These are phyloP conservation scores for Brassica carinata DNA, from an alignment of 345 rosid genomes.

Conservation along the genomic window DNA sequence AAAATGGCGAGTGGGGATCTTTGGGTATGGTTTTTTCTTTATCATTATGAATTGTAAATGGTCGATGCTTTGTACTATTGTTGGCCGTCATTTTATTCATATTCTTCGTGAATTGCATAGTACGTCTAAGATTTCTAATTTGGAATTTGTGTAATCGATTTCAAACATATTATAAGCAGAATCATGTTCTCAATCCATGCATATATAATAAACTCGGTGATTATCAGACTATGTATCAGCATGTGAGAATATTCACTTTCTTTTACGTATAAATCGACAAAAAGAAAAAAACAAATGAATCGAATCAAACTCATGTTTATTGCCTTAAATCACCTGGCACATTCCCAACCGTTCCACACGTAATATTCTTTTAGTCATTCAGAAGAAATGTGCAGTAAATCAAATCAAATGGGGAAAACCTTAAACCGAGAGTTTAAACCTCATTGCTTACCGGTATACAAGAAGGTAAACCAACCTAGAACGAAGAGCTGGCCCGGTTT, in stretches of 20 bases:
- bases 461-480: too few species aligned
- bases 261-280: background rate
- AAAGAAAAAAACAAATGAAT: background rate
- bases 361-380: background rate
- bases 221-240: background rate
- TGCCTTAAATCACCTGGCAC: background rate
- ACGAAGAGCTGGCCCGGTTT: too few species aligned
- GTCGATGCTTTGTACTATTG: conserved; percentile 28
- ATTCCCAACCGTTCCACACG: background rate
- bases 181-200: conserved; percentile 16
- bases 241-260: background rate
- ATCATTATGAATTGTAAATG: conserved; percentile 1
- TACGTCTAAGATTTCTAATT: background rate
- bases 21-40: background rate
- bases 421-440: background rate
- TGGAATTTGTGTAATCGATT: background rate
- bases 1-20: conserved; percentile 15
- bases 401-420: background rate
- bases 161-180: background rate
- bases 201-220: background rate
- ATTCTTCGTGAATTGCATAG: conserved; percentile 23
- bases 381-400: background rate
- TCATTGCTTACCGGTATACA: background rate
- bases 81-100: conserved; percentile 37
- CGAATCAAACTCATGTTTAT: background rate